Conservation (phyloP, 2,329 filamentous ascomycete species). For the Botrytis hyacinthi region DNA sequence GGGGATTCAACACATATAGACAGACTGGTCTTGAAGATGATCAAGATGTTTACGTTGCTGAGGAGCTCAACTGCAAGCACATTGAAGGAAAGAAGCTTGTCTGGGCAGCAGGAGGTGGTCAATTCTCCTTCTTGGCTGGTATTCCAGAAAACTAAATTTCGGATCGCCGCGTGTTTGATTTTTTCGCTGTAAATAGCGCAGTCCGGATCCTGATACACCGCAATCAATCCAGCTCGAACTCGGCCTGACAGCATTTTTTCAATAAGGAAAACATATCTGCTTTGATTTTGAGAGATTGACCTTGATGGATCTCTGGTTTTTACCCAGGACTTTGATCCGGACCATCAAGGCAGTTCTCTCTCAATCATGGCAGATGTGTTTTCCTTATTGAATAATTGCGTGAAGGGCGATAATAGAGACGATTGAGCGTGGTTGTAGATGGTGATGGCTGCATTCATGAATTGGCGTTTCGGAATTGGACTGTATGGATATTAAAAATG, state of each 20-base stretch:
- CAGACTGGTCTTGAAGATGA: constrained; percentile 74
- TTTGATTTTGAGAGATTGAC: background rate
- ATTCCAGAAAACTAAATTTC: constrained; percentile 6
- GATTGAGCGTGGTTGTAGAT: background rate
- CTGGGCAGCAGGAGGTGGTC: constrained; percentile 77
- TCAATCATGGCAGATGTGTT: background rate
- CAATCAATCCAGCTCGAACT: constrained; percentile 2
- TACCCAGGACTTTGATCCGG: constrained; percentile 17
- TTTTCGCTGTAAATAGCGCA: constrained; percentile 8
- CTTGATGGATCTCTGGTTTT: constrained; percentile 18
- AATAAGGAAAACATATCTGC: background rate
- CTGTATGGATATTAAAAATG: constrained; percentile 12
- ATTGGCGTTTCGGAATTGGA: constrained; percentile 4
- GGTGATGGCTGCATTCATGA: constrained; percentile 4
- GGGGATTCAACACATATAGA: constrained; percentile 78
- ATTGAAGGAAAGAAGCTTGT: constrained; percentile 70
- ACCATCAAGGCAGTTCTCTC: constrained; percentile 8
- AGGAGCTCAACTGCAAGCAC: constrained; percentile 78
- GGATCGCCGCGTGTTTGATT: background rate
- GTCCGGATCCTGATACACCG: background rate
- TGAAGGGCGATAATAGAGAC: constrained; percentile 10
- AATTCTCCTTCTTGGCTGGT: constrained; percentile 66
- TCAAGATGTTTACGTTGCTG: constrained; percentile 75
- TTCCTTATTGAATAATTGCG: background rate
- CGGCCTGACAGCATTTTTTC: background rate